Base-by-base conservation (phyloP, 805 yeast species). In the Schizosaccharomyces osmophilus region DNA sequence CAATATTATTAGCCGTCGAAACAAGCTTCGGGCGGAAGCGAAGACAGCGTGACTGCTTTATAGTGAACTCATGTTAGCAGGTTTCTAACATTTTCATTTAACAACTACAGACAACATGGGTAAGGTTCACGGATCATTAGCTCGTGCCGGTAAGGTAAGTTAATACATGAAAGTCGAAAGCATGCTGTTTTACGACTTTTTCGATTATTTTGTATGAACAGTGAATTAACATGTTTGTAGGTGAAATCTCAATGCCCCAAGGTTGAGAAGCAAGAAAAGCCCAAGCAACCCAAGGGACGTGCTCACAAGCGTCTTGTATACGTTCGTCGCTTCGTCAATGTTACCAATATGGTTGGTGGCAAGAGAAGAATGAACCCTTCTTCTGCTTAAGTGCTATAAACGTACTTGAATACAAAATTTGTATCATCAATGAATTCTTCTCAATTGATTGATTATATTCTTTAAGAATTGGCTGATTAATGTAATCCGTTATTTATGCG, bases 281-380 rank as follows among this genome's bases (percentile, higher is more conserved):
- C 60, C 17, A 93, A 93, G 85, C 78, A 82, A 73, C 97, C 96
- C 78, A 86, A 87, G 81, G 98, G 98, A 77, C 88, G 98, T 79
- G 98, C 98, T 77, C 84, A 87, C 94, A 89, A 87, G 87, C 85
- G 99, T 81, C 76, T 89, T 74, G 80, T 87, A 79, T 93, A 93
- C 95, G 90, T 95, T 81, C 89, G 94, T 67, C 89, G 98, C 82
- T 90, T 90, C 79, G 87, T 93, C 73, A 90, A 90, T 80, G 97
- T 93, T 74, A 90, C 97, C 75, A 39, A 36, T 48, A 82, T 87
- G 78, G 57, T 15, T 29, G 85, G 85, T 85, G 96, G 96, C 81
- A 88, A 88, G 87, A 88, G 97, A 86, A 87, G 61, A 43, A 57
- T 57, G 60, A 57, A 57, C 31, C 60, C 60, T 31, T 36, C 60